Percentiles rank a stretch among this genome's conserved stretches.
phyloP scores from a whole-genome alignment of 805 yeast genomes.

The Komagataella mondaviorum region DNA sequence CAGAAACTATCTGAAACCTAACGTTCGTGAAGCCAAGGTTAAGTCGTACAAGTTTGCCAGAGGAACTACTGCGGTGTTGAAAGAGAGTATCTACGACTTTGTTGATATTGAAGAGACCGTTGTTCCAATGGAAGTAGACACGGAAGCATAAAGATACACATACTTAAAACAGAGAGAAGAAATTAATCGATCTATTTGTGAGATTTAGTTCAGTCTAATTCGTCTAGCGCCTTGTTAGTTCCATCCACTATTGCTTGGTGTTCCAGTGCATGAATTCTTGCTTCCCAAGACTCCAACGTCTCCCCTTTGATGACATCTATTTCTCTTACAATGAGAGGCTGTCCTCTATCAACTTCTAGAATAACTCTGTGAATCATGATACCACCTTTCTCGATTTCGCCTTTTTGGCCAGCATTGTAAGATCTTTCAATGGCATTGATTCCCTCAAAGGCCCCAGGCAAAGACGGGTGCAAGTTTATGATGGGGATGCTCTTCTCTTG shows the following conservation, averaged over 20 bases:
- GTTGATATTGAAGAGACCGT: conserved; percentile 60
- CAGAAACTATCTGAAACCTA: conserved; percentile 87
- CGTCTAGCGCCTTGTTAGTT: conserved; percentile 44
- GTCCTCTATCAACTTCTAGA: conserved; percentile 89
- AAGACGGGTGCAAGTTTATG: conserved; percentile 91
- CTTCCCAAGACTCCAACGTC: conserved; percentile 66
- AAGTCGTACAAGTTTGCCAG: conserved; percentile 74
- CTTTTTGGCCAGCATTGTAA: conserved; percentile 88
- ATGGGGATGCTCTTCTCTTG: conserved; percentile 53
- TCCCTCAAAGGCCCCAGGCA: conserved; percentile 95
- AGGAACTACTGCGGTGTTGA: conserved; percentile 88
- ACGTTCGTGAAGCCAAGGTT: conserved; percentile 71
- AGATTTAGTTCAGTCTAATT: conserved; percentile 2
- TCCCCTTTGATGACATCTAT: conserved; percentile 61
- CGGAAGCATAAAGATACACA: neutral
- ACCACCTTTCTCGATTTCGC: conserved; percentile 66
- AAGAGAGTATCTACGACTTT: conserved; percentile 48
- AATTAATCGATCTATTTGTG: neutral
- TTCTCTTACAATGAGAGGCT: conserved; percentile 76
- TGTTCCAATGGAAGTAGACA: conserved; percentile 39
- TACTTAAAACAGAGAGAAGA: neutral
- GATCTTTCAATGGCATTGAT: conserved; percentile 95
- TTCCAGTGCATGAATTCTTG: conserved; percentile 70
- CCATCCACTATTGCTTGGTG: conserved; percentile 94
- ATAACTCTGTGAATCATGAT: conserved; percentile 97